Evolutionary conservation across 2,329 filamentous ascomycete genomes (phyloP).

Genomic region (Ophiostoma ulmi): DNA sequence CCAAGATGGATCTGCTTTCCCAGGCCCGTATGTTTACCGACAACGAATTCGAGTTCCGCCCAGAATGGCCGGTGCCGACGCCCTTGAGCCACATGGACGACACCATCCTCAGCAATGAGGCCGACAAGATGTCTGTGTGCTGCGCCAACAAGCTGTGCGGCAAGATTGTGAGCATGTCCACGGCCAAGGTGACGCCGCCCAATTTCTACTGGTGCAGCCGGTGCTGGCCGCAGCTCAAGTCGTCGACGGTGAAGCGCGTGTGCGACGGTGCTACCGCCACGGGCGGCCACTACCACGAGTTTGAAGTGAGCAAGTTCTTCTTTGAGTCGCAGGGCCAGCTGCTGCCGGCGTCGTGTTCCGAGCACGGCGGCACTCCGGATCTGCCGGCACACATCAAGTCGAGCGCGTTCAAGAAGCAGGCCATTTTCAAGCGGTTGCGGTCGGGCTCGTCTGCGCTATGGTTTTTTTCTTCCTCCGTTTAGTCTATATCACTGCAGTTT

Average conservation of each 20-base stretch:
- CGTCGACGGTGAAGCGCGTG: conserved; percentile 28
- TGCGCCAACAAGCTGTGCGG: conserved; percentile 41
- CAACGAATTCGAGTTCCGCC: conserved; percentile 31
- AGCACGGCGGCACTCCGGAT: conserved; percentile 21
- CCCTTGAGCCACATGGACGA: neutral
- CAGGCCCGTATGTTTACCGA: conserved; percentile 27
- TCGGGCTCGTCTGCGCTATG: neutral
- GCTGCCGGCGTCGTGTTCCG: conserved; percentile 29
- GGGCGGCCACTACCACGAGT: conserved; percentile 32
- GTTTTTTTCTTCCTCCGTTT: neutral
- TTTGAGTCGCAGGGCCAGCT: conserved; percentile 35
- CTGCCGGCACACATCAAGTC: conserved; percentile 11
- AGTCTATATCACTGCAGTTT: neutral
- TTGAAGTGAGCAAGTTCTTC: conserved; percentile 35
- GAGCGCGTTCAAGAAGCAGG: neutral
- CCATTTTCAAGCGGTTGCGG: neutral
- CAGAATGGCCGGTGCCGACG: conserved; percentile 33
- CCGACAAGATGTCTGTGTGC: conserved; percentile 28
- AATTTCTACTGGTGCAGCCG: conserved; percentile 34
- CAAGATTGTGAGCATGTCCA: conserved; percentile 32
- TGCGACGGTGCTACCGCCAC: conserved; percentile 29
- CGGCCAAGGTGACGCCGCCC: conserved; percentile 29
- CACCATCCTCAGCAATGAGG: neutral
- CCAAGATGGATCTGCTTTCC: conserved; percentile 32
- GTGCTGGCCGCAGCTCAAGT: conserved; percentile 34